Conservation (phyloP, 1,284 basidiomycete species). For the Rhodotorula sp. region DNA sequence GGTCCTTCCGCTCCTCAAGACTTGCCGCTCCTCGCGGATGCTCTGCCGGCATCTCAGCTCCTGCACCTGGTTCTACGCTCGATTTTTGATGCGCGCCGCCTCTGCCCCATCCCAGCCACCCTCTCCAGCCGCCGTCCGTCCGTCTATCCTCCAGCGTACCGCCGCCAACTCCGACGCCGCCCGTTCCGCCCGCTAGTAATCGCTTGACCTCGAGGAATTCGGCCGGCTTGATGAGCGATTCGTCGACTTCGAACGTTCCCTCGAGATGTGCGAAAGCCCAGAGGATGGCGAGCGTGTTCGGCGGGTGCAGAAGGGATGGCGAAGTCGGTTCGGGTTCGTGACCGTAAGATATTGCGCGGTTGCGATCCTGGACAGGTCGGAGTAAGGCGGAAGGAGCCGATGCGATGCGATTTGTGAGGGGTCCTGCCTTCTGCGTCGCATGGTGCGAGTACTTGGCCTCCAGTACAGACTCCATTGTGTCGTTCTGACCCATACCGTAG, state of each 20-base stretch:
- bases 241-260: slow-evolving; percentile 61
- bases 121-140: slow-evolving; percentile 47
- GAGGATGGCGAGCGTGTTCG: slow-evolving; percentile 66
- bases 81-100: slow-evolving; percentile 40
- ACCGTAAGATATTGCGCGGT: slow-evolving; percentile 7
- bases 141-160: slow-evolving; percentile 56
- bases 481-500: slow-evolving; percentile 46
- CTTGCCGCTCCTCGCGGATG: slow-evolving; percentile 39
- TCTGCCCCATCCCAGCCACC: slow-evolving; percentile 53
- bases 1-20: slow-evolving; percentile 56
- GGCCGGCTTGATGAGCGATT: slow-evolving; percentile 49
- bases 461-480: slow-evolving; percentile 49
- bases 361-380: neutral
- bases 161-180: slow-evolving; percentile 39
- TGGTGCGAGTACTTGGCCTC: slow-evolving; percentile 5
- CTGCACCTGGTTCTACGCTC: slow-evolving; percentile 55
- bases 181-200: slow-evolving; percentile 43
- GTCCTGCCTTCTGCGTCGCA: slow-evolving; percentile 2
- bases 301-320: slow-evolving; percentile 23
- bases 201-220: slow-evolving; percentile 50
- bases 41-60: slow-evolving; percentile 56
- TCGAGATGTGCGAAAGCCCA: slow-evolving; percentile 81
- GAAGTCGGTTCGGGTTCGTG: neutral
- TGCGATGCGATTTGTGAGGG: slow-evolving; percentile 1
- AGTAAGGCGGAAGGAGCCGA: neutral